Evolutionary conservation across 306 rosid species (phyloP).

Genomic region (Pyrus pyrifolia): DNA sequence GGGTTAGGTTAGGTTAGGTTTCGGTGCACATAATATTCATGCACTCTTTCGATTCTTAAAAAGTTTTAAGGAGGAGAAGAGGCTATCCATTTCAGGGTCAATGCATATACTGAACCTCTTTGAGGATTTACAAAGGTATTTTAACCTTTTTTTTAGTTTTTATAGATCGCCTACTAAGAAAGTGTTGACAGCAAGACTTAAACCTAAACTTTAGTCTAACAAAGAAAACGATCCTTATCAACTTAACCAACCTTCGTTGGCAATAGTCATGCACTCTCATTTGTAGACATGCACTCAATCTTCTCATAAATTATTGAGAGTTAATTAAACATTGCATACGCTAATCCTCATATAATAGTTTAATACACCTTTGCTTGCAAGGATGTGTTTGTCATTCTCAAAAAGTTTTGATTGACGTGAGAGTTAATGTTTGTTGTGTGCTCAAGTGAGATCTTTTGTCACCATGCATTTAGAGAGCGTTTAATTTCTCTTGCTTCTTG

Average conservation of each 20-base stretch:
- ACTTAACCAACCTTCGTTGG: too few species aligned
- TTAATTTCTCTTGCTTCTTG: neutral
- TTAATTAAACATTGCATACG: neutral
- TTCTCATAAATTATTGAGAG: neutral
- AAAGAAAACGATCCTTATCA: too few species aligned
- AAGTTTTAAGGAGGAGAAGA: too few species aligned
- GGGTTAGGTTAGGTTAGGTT: neutral
- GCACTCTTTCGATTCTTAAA: neutral
- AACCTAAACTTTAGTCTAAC: too few species aligned
- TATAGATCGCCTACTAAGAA: too few species aligned
- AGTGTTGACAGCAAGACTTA: too few species aligned
- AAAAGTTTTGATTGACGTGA: neutral
- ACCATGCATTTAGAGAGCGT: too few species aligned
- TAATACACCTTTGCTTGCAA: neutral
- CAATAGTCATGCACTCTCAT: neutral
- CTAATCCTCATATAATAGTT: neutral
- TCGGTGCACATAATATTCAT: neutral
- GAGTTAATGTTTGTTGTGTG: neutral
- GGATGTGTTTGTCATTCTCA: neutral
- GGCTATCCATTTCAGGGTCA: too few species aligned
- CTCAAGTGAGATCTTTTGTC: neutral
- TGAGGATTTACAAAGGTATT: too few species aligned
- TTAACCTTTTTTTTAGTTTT: too few species aligned
- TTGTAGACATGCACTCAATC: slow-evolving; percentile 6
- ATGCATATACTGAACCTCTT: too few species aligned